A percentile compares a stretch with the other conserved stretches of the same genome.
Conservation (phyloP, 108 stramenopile species). For the Hondaea fermentalgiana region DNA sequence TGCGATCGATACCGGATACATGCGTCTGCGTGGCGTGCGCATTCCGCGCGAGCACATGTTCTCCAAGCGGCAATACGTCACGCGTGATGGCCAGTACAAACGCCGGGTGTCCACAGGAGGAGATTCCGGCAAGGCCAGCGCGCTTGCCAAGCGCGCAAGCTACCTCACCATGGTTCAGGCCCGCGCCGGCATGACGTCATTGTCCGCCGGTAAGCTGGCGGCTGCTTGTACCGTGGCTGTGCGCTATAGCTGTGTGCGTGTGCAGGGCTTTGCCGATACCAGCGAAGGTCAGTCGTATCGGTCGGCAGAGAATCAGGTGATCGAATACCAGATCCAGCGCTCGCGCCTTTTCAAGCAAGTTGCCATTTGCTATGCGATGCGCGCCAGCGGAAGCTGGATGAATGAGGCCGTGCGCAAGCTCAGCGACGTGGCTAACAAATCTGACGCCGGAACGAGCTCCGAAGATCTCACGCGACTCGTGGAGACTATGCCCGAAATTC, state of each 20-base stretch:
- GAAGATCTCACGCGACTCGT: background rate
- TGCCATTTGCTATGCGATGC: constrained; percentile 36
- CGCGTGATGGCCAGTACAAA: constrained; percentile 45
- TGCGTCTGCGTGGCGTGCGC: constrained; percentile 62
- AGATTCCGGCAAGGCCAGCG: constrained; percentile 53
- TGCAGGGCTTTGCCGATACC: constrained; percentile 63
- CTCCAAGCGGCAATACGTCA: constrained; percentile 10
- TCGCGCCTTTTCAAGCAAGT: constrained; percentile 39
- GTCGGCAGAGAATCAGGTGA: constrained; percentile 21
- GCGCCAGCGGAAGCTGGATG: constrained; percentile 28
- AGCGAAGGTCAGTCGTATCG: background rate
- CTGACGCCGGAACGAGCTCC: background rate
- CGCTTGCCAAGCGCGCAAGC: constrained; percentile 62
- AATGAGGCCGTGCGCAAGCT: background rate
- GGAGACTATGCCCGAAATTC: constrained; percentile 16
- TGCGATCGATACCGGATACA: constrained; percentile 93
- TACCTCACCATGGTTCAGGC: constrained; percentile 98
- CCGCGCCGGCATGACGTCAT: constrained; percentile 39
- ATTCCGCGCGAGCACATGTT: constrained; percentile 88
- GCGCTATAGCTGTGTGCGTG: constrained; percentile 79
- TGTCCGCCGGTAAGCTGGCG: constrained; percentile 46
- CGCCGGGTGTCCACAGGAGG: constrained; percentile 62
- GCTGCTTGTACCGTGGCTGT: constrained; percentile 74
- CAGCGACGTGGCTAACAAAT: background rate
- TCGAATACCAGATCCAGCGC: constrained; percentile 45